Base-by-base conservation (phyloP, 116 monocot species). In the Cymodocea nodosa region DNA sequence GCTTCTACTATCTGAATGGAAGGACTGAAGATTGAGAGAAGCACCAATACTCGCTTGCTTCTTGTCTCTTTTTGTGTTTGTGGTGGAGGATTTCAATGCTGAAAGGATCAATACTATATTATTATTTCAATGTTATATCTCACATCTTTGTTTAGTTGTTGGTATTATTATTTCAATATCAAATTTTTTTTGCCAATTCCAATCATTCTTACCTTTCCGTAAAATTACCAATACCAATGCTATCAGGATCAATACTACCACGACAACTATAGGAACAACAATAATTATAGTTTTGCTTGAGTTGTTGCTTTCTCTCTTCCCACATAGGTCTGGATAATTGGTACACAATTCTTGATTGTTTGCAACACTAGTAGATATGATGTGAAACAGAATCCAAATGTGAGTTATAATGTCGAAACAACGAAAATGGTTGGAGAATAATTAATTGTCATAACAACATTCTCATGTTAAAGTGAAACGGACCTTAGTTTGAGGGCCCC, bases 311-410 rank as follows among this genome's bases (percentile, higher is more conserved):
- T 0, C 2, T 15, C 36, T 35, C 17, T 36, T 60, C 35, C 60
- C 60, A 60, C 60, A 60, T 60, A 36, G 60, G n/a, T 60, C 8
- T 60, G 60, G n/a, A 16, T 60, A n/a, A 35, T 35, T 36, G 6
- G 30, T 3, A 30, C 60, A 60, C 17, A 60, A n/a, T 36, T 35
- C 60, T 35, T 35, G 60, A 14, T 60, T 60, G 35, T 35, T 35
- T 60, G 30, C 35, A n/a, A 17, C n/a, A 60, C 60, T 60, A 60
- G 17, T 35, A 37, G n/a, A 30, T 30, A 30, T 3, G 3, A 30
- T 30, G 3, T 3, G 6, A 60, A 35, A 17, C 30, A 60, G n/a
- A 60, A 36, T 36, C 6, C 14, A 60, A 1, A 5, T 15, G n/a
- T 60, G 35, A 60, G 35, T 60, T 37, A 17, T 35, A 2, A 11